phyloP scores from a whole-genome alignment of 225 moss, liverwort and hornwort species.

The Ulota crispa region DNA sequence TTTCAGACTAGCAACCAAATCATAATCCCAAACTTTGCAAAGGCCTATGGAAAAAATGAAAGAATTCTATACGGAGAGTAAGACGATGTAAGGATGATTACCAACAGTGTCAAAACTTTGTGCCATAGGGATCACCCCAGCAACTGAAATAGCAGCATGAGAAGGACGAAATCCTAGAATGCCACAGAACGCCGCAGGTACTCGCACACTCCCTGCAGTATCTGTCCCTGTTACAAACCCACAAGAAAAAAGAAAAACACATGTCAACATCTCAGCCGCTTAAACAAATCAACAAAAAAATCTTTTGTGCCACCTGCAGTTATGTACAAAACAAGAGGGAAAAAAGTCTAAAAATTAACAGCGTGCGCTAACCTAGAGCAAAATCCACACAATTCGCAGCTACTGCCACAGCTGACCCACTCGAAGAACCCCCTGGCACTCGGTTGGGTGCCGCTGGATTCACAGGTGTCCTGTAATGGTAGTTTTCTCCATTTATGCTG shows the following conservation, averaged over 20 bases:
- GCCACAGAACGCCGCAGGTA: conserved; percentile 93
- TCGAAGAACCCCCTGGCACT: conserved; percentile 93
- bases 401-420: conserved; percentile 96
- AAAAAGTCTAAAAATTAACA: neutral
- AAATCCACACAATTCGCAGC: conserved; percentile 87
- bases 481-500: conserved; percentile 93
- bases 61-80: neutral
- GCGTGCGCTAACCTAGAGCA: conserved; percentile 58
- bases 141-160: conserved; percentile 72
- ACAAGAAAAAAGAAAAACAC: neutral
- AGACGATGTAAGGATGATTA: conserved; percentile 38
- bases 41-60: neutral
- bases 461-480: conserved; percentile 89
- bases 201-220: conserved; percentile 91
- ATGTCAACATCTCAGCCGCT: neutral
- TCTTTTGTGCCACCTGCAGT: neutral
- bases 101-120: conserved; percentile 99
- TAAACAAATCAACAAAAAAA: neutral
- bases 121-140: conserved; percentile 84
- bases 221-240: conserved; percentile 66
- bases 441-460: conserved; percentile 88
- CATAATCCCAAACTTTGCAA: neutral
- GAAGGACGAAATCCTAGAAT: conserved; percentile 94
- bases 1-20: conserved; percentile 13
- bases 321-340: too few species aligned